Base-by-base conservation (phyloP, 768 basidiomycete genomes). In the Trichaptum fuscoviolaceum region DNA sequence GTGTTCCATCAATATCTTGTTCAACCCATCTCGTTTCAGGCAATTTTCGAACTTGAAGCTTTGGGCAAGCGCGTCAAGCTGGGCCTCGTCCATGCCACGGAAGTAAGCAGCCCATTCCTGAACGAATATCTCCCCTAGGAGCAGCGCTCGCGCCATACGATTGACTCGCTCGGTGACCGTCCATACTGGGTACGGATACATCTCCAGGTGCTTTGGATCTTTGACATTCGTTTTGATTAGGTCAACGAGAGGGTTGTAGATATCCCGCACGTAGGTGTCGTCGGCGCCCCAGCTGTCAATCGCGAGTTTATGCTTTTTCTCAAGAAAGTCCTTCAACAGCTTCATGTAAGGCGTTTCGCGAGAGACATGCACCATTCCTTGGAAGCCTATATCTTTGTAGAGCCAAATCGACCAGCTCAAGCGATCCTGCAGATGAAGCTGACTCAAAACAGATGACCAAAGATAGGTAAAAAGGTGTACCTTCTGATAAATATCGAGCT, bases 341-440 rank as follows among this genome's bases (percentile, higher is more conserved):
- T 78, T 84, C 81, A 88, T 87, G 78, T 92, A 94, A 2, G 89
- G 82, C 3, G 91, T 87, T 17, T 87, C 84, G 15, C 79, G 81
- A n/a, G 84, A 83, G 70, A 88, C 80, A 75, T 90, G 85, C 30
- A 90, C 87, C 91, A 93, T 92, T 42, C 92, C 92, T 77, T 92
- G 89, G 82, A 89, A 90, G n/a, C 90, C 90, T 70, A 91, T 89
- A 71, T 91, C 89, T 71, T 90, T 94, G 84, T 91, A 94, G 23
- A 92, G 77, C 93, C 71, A 64, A 25, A 68, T 68, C 18, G 68
- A 68, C 68, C 65, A 42, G 71, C 70, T 69, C 12, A 67, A 36
- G 23, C 36, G 63, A 63, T 67, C 68, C 66, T 67, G 2, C 18
- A 57, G 12, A 64, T 18, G 23, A 15, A n/a, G 18, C 2, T 24